These are phyloP conservation scores for Tylopilus subfusipes DNA, from an alignment of 768 basidiomycete species.

Conservation along the genomic window DNA sequence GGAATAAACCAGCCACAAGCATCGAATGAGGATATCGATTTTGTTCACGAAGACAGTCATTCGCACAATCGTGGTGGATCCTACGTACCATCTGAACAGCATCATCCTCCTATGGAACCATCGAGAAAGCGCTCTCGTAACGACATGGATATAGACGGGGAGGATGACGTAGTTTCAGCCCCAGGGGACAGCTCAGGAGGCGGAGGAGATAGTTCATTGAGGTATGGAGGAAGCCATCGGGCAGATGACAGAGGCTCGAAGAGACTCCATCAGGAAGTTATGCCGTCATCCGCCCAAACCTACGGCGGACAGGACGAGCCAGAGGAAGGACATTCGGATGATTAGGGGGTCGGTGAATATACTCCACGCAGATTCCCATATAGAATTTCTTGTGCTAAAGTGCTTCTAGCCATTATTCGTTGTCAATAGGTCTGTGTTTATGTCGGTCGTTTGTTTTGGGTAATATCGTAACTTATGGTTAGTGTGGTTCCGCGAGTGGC, in stretches of 20 bases:
- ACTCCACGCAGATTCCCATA: conserved; percentile 22
- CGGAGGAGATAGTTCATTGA: conserved; percentile 28
- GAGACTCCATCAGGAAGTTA: conserved; percentile 53
- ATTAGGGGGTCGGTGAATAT: conserved; percentile 30
- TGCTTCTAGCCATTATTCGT: conserved; percentile 17
- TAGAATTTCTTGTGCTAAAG: conserved; percentile 35
- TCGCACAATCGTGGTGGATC: conserved; percentile 32
- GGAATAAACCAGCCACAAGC: conserved; percentile 41
- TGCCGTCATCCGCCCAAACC: conserved; percentile 21
- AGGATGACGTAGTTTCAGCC: conserved; percentile 43
- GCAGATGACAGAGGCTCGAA: conserved; percentile 54
- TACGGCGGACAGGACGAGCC: conserved; percentile 31
- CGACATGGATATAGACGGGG: conserved; percentile 63
- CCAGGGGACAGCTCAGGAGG: conserved; percentile 28
- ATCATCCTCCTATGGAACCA: conserved; percentile 40
- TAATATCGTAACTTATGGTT: conserved; percentile 19
- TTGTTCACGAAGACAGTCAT: conserved; percentile 53
- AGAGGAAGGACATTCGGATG: conserved; percentile 31
- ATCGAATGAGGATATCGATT: conserved; percentile 47
- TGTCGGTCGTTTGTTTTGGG: conserved; percentile 17
- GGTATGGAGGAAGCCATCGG: conserved; percentile 37
- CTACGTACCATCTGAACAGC: conserved; percentile 35
- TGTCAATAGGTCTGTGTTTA: conserved; percentile 19
- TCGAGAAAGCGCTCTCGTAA: conserved; percentile 56
- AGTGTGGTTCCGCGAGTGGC: conserved; percentile 9